Conservation (phyloP, 2,329 filamentous ascomycete species). For the Epichloe sp. region DNA sequence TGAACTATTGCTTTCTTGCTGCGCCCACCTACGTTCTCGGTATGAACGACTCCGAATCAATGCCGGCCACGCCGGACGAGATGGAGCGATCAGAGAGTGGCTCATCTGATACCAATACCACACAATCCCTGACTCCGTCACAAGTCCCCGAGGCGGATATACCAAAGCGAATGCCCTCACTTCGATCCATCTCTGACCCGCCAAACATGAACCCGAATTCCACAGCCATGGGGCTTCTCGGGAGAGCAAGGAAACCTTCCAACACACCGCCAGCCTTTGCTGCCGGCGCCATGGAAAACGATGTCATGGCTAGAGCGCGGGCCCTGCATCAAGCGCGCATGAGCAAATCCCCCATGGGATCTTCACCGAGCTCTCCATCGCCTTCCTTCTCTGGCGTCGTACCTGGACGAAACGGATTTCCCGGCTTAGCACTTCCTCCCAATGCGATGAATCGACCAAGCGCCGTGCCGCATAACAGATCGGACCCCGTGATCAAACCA, state of each 20-base stretch:
- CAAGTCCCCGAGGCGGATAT: constrained; percentile 23
- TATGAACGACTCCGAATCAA: constrained; percentile 21
- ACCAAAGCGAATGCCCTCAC: constrained; percentile 41
- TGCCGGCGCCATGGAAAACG: constrained; percentile 21
- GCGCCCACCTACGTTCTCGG: not conserved
- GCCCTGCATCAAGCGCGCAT: constrained; percentile 33
- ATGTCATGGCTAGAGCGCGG: constrained; percentile 34
- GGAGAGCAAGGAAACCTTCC: constrained; percentile 43
- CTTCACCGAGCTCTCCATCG: constrained; percentile 17
- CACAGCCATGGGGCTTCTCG: constrained; percentile 68
- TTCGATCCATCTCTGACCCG: constrained; percentile 48
- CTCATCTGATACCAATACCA: constrained; percentile 16
- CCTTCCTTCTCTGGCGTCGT: constrained; percentile 20
- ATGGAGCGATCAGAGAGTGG: constrained; percentile 21
- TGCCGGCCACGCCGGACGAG: constrained; percentile 35
- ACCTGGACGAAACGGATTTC: constrained; percentile 28
- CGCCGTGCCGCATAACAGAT: constrained; percentile 36
- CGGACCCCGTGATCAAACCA: constrained; percentile 38
- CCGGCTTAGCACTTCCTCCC: constrained; percentile 30
- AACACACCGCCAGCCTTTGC: constrained; percentile 25
- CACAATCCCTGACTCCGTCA: constrained; percentile 34
- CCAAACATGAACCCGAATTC: constrained; percentile 66
- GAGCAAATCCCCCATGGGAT: constrained; percentile 22
- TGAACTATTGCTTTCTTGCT: constrained; percentile 1
- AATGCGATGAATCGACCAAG: constrained; percentile 28